Conservation (phyloP, 495 filamentous ascomycete species). For the Hypoxylon fragiforme region DNA sequence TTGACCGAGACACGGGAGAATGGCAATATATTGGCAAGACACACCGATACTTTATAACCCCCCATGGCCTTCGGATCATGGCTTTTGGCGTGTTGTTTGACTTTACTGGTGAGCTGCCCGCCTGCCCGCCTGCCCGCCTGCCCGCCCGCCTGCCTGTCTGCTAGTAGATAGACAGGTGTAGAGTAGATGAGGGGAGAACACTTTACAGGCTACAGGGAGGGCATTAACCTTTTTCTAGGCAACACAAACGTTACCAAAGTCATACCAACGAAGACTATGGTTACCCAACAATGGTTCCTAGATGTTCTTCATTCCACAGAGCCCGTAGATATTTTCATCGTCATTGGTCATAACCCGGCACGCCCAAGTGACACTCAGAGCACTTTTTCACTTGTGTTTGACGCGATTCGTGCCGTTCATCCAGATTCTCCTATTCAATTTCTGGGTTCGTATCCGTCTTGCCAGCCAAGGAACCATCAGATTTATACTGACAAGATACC, state of each 20-base stretch:
- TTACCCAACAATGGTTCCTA: slow-evolving; percentile 76
- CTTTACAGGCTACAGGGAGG: slow-evolving; percentile 42
- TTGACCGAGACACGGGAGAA: slow-evolving; percentile 60
- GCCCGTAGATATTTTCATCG: slow-evolving; percentile 73
- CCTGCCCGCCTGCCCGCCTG: too few relatives aligned
- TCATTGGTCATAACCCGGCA: slow-evolving; percentile 73
- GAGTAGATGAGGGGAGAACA: too few relatives aligned
- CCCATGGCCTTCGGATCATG: slow-evolving; percentile 70
- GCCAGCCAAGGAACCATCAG: background rate
- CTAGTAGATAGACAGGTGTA: too few relatives aligned
- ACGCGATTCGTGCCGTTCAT: slow-evolving; percentile 65
- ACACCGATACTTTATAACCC: slow-evolving; percentile 74
- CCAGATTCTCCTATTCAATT: slow-evolving; percentile 78
- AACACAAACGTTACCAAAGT: slow-evolving; percentile 40
- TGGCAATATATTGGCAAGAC: slow-evolving; percentile 70
- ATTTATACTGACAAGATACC: background rate
- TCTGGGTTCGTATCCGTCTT: slow-evolving; percentile 54
- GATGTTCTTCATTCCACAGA: slow-evolving; percentile 63
- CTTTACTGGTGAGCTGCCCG: slow-evolving; percentile 73
- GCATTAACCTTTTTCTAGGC: slow-evolving; percentile 32
- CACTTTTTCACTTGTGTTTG: slow-evolving; percentile 61
- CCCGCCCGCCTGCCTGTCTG: too few relatives aligned
- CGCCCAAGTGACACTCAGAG: slow-evolving; percentile 54
- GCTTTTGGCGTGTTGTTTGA: slow-evolving; percentile 85
- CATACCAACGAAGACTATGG: slow-evolving; percentile 59